These are phyloP conservation scores for Aspergillus floridensis DNA, from an alignment of 2,329 filamentous ascomycete species.

Conservation along the genomic window DNA sequence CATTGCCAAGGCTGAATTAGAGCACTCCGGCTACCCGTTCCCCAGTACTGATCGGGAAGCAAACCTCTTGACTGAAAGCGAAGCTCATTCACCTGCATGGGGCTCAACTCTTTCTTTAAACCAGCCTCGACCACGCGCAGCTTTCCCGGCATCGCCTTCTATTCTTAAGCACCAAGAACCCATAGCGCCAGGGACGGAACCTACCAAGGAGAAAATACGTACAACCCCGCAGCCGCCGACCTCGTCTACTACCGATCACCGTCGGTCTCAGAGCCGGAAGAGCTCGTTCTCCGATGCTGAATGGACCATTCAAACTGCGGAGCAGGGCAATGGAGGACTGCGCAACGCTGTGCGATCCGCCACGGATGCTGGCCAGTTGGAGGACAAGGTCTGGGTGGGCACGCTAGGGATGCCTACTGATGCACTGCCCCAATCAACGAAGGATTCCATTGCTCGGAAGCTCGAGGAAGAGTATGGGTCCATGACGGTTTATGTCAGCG, in stretches of 20 bases:
- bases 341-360: conserved; percentile 83
- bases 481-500: conserved; percentile 78
- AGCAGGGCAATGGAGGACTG: conserved; percentile 89
- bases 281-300: conserved; percentile 68
- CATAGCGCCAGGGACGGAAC: conserved; percentile 20
- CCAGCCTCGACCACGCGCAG: conserved; percentile 74
- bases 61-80: conserved; percentile 63
- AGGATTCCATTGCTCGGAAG: conserved; percentile 77
- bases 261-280: conserved; percentile 57
- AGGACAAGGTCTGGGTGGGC: conserved; percentile 84
- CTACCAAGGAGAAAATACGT: conserved; percentile 20
- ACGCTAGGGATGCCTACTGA: conserved; percentile 94
- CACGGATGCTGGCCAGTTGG: conserved; percentile 63
- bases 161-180: conserved; percentile 66
- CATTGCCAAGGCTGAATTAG: conserved; percentile 24
- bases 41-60: conserved; percentile 37
- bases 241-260: conserved; percentile 14
- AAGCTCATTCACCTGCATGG: conserved; percentile 75
- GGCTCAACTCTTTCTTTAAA: conserved; percentile 63
- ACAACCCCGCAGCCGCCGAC: conserved; percentile 11
- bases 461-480: conserved; percentile 79
- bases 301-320: conserved; percentile 79
- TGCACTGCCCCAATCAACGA: conserved; percentile 70
- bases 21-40: conserved; percentile 31
- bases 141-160: conserved; percentile 70